Percentiles rank a stretch among this genome's conserved stretches.
Conservation (phyloP, 495 filamentous ascomycete species). For the Hyaloscypha finlandica region DNA sequence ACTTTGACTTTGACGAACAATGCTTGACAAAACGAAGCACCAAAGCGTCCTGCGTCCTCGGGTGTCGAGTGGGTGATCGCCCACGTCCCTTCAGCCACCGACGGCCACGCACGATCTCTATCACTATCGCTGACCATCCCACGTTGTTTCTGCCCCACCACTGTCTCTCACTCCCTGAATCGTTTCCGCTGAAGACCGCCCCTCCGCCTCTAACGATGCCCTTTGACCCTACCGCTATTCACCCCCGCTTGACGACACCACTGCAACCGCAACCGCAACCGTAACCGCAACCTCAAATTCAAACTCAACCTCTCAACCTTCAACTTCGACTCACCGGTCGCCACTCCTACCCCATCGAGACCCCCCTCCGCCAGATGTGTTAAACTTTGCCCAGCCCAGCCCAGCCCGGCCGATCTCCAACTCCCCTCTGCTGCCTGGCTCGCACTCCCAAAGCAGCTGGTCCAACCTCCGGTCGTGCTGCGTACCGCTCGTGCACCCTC, state of each 20-base stretch:
- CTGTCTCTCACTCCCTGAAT: neutral
- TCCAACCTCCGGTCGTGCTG: constrained; percentile 3
- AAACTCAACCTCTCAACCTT: neutral
- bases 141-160: constrained; percentile 6
- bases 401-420: neutral
- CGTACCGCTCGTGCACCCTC: constrained; percentile 13
- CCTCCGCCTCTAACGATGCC: neutral
- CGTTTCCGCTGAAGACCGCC: constrained; percentile 4
- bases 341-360: neutral
- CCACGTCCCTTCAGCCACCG: constrained; percentile 3
- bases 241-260: neutral
- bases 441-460: constrained; percentile 1
- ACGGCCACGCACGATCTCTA: neutral
- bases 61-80: neutral
- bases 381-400: neutral
- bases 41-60: too few species aligned
- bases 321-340: neutral
- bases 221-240: neutral
- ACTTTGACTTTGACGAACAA: neutral
- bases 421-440: neutral
- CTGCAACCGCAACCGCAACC: neutral
- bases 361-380: neutral
- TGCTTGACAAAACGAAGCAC: neutral
- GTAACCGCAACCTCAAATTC: neutral
- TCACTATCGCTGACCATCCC: neutral